Conservation (phyloP, 768 basidiomycete genomes). For the Suillus tomentosus region DNA sequence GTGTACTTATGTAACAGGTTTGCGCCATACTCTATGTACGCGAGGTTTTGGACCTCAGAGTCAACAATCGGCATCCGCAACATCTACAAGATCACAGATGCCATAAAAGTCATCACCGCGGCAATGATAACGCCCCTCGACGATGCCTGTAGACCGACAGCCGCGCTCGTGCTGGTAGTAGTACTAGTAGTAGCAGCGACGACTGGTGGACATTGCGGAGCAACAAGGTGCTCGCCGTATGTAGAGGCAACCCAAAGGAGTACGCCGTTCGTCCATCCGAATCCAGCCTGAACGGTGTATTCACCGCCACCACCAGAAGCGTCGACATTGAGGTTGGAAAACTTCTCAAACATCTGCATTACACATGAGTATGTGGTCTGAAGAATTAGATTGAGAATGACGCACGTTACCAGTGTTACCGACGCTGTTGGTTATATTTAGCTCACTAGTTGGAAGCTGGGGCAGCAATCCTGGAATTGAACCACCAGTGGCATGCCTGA, state of each 20-base stretch:
- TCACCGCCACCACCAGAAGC: conserved; percentile 82
- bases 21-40: neutral
- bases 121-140: neutral
- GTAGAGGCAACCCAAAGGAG: conserved; percentile 71
- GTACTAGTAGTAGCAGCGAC: conserved; percentile 10
- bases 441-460: conserved; percentile 65
- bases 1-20: neutral
- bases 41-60: neutral
- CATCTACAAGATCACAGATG: conserved; percentile 1
- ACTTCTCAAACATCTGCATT: conserved; percentile 84
- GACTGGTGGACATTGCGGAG: conserved; percentile 64
- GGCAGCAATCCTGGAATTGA: conserved; percentile 71
- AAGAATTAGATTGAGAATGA: conserved; percentile 15
- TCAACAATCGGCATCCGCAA: neutral
- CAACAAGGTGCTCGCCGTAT: conserved; percentile 60
- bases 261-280: conserved; percentile 90
- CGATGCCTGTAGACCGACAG: neutral
- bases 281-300: conserved; percentile 86
- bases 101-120: conserved; percentile 11
- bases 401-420: conserved; percentile 75
- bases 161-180: conserved; percentile 14
- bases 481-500: conserved; percentile 86
- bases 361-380: neutral
- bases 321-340: conserved; percentile 76
- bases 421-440: conserved; percentile 67